Percentiles rank a stretch among this genome's conserved stretches.
phyloP scores from a whole-genome alignment of 2,329 filamentous ascomycete species.

The Botrytis medusae region DNA sequence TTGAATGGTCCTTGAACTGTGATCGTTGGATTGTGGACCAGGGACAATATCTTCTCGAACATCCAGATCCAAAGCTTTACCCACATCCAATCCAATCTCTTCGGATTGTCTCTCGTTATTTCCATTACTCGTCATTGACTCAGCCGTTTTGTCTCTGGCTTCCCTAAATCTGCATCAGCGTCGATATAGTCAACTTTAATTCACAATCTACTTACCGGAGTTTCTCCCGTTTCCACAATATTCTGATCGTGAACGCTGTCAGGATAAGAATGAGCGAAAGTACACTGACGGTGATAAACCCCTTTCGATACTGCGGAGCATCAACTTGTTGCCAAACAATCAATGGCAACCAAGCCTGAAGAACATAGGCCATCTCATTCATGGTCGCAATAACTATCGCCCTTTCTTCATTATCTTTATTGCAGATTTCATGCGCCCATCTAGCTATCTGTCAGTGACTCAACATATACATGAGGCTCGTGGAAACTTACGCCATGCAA shows the following conservation, averaged over 20 bases:
- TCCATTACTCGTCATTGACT: neutral
- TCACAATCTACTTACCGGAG: neutral
- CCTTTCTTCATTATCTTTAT: constrained; percentile 61
- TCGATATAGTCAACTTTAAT: neutral
- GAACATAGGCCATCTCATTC: constrained; percentile 68
- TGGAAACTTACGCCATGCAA: constrained; percentile 45
- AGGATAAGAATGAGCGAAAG: constrained; percentile 42
- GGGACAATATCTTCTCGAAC: neutral
- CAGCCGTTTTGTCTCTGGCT: neutral
- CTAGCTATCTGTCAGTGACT: constrained; percentile 28
- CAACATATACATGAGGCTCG: neutral
- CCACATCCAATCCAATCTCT: neutral
- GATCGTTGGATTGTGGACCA: neutral
- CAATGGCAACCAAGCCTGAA: constrained; percentile 69
- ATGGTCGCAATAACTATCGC: constrained; percentile 64
- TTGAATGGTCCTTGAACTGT: neutral
- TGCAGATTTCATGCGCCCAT: constrained; percentile 57
- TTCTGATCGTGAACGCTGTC: constrained; percentile 22
- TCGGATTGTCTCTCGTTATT: neutral
- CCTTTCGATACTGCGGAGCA: constrained; percentile 59
- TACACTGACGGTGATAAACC: constrained; percentile 55
- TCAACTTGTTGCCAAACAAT: constrained; percentile 66
- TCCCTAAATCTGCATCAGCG: neutral
- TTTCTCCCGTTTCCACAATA: constrained; percentile 24
- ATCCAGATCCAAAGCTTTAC: neutral